phyloP scores from a whole-genome alignment of 2,329 filamentous ascomycete genomes.

The Claviceps quebecensis region DNA sequence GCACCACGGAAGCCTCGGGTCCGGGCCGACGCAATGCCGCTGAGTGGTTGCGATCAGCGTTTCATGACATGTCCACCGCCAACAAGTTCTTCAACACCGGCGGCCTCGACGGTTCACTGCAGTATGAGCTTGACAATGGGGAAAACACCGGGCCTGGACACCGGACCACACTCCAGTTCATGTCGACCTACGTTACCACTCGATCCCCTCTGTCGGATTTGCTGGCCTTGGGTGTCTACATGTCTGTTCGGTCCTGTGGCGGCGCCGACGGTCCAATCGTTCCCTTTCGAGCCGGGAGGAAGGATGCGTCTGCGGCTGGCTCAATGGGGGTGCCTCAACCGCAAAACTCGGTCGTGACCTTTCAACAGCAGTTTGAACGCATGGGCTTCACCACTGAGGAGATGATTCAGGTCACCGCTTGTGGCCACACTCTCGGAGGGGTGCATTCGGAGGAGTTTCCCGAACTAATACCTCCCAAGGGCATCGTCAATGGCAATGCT shows the following conservation, averaged over 20 bases:
- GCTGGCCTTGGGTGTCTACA: conserved; percentile 43
- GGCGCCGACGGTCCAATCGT: conserved; percentile 31
- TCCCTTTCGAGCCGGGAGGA: conserved; percentile 37
- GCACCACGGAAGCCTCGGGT: conserved; percentile 36
- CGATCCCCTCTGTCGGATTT: conserved; percentile 41
- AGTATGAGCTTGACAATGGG: conserved; percentile 39
- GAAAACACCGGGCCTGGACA: conserved; percentile 46
- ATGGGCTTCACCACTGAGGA: conserved; percentile 42
- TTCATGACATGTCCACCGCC: conserved; percentile 47
- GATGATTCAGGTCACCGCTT: conserved; percentile 47
- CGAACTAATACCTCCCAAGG: conserved; percentile 32
- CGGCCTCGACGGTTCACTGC: conserved; percentile 45
- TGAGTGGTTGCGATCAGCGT: conserved; percentile 47
- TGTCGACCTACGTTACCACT: conserved; percentile 37
- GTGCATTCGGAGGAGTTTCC: conserved; percentile 42
- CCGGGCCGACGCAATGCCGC: conserved; percentile 43
- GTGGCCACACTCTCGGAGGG: conserved; percentile 47
- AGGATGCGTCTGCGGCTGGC: conserved; percentile 37
- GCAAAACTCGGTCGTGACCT: conserved; percentile 37
- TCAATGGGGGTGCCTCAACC: conserved; percentile 40
- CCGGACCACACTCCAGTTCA: conserved; percentile 36
- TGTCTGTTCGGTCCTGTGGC: conserved; percentile 43
- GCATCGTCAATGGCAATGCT: conserved; percentile 27
- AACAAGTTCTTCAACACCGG: conserved; percentile 33
- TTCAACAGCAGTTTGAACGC: conserved; percentile 39